Evolutionary conservation across 352 stramenopile species (phyloP).

Genomic region (Phytophthora cryptogea): DNA sequence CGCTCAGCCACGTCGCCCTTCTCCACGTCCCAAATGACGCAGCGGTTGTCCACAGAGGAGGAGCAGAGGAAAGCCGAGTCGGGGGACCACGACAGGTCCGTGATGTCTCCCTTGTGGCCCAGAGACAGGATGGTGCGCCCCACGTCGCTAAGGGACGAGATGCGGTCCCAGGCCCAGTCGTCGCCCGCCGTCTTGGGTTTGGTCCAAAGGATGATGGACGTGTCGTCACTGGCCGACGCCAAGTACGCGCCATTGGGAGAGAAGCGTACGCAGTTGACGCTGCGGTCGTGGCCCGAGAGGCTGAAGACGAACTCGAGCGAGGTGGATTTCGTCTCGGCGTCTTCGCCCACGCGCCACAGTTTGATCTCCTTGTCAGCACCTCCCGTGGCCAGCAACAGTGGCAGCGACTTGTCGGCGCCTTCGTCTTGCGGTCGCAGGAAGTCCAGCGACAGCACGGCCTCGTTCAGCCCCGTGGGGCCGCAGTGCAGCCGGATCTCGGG

Average conservation of each 20-base stretch:
- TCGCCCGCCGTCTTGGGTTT: constrained; percentile 70
- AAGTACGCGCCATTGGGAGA: constrained; percentile 85
- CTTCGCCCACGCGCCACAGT: constrained; percentile 67
- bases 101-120: constrained; percentile 91
- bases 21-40: constrained; percentile 88
- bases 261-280: constrained; percentile 93
- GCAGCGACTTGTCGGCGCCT: background rate
- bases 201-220: constrained; percentile 87
- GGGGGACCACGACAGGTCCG: constrained; percentile 91
- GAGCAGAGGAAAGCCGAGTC: constrained; percentile 92
- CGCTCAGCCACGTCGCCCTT: constrained; percentile 80
- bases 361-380: constrained; percentile 91
- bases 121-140: constrained; percentile 73
- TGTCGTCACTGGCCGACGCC: constrained; percentile 89
- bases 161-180: constrained; percentile 79
- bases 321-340: constrained; percentile 7
- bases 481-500: constrained; percentile 89
- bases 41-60: constrained; percentile 93
- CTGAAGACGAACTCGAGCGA: constrained; percentile 83
- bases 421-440: constrained; percentile 47
- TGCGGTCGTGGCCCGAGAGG: constrained; percentile 87
- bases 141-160: constrained; percentile 82
- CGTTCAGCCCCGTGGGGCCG: constrained; percentile 86
- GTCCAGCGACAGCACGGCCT: constrained; percentile 84
- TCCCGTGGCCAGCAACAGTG: constrained; percentile 75